A percentile compares a stretch with the other conserved stretches of the same genome.
Conservation (phyloP, 331 rosid genomes). For the Acacia pycnantha region DNA sequence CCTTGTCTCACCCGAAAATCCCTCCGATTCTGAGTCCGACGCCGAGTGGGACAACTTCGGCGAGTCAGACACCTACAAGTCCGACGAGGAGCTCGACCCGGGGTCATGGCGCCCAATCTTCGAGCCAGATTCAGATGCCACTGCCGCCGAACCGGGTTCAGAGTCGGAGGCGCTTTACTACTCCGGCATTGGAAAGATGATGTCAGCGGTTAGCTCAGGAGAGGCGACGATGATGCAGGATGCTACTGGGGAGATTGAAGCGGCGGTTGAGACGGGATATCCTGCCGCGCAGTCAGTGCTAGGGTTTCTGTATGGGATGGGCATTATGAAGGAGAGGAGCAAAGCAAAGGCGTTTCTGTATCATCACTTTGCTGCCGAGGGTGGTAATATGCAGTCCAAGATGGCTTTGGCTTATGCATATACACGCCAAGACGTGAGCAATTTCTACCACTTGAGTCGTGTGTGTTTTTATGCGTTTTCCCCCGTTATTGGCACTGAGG, state of each 20-base stretch:
- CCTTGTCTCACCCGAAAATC: constrained; percentile 36
- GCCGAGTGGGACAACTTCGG: constrained; percentile 91
- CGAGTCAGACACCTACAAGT: constrained; percentile 53
- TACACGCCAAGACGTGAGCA: constrained; percentile 78
- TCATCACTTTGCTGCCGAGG: constrained; percentile 71
- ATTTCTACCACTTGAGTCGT: neutral
- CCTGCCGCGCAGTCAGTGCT: constrained; percentile 71
- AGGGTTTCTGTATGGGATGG: constrained; percentile 75
- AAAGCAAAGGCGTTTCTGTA: constrained; percentile 67
- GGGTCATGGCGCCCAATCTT: constrained; percentile 93
- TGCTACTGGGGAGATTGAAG: constrained; percentile 57
- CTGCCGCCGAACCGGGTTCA: neutral
- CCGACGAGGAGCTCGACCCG: constrained; percentile 83
- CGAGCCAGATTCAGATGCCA: constrained; percentile 54
- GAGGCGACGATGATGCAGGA: constrained; percentile 56
- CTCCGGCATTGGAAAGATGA: constrained; percentile 55
- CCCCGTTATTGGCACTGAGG: neutral
- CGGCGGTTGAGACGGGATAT: constrained; percentile 40
- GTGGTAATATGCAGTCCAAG: constrained; percentile 86
- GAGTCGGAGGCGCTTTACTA: constrained; percentile 50
- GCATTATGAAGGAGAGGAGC: constrained; percentile 63
- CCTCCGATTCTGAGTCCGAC: constrained; percentile 45
- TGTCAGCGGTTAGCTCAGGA: constrained; percentile 53
- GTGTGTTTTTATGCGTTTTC: neutral
- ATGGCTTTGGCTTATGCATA: constrained; percentile 90